Percentiles rank a stretch among this genome's conserved stretches.
phyloP scores from a whole-genome alignment of 306 rosid genomes.

The Lathyrus tuberosus region DNA sequence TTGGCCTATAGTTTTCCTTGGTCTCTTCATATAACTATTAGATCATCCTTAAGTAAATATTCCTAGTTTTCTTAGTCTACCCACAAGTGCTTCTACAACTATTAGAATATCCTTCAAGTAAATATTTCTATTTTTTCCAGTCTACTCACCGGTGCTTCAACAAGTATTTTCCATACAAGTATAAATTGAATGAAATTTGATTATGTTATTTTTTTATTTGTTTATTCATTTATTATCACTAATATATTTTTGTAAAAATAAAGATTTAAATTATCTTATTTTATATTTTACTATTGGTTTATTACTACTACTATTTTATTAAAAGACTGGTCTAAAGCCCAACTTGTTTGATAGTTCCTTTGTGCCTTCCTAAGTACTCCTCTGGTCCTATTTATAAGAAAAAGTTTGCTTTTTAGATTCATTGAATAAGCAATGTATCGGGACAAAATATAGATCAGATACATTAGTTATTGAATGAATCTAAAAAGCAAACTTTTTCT shows the following conservation, averaged over 20 bases:
- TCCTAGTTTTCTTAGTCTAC: neutral
- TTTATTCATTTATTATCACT: neutral
- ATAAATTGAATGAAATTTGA: neutral
- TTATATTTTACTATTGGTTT: neutral
- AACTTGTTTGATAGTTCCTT: neutral
- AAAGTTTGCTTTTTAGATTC: no score
- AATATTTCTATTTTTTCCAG: no score
- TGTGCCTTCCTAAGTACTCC: no score
- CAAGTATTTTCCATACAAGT: neutral
- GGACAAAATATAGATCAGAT: no score
- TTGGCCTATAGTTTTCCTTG: neutral
- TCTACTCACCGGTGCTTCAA: neutral
- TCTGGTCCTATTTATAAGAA: no score
- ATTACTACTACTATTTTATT: neutral
- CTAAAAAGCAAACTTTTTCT: no score
- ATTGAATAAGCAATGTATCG: no score
- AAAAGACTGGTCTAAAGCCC: neutral
- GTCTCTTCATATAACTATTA: neutral
- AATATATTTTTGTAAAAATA: no score
- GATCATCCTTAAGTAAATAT: no score
- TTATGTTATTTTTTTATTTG: neutral
- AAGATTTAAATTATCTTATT: neutral
- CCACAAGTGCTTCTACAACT: neutral
- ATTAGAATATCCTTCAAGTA: no score
- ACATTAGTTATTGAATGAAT: no score